phyloP scores from a whole-genome alignment of 495 filamentous ascomycete species.

The Beverwykella pulmonaria region DNA sequence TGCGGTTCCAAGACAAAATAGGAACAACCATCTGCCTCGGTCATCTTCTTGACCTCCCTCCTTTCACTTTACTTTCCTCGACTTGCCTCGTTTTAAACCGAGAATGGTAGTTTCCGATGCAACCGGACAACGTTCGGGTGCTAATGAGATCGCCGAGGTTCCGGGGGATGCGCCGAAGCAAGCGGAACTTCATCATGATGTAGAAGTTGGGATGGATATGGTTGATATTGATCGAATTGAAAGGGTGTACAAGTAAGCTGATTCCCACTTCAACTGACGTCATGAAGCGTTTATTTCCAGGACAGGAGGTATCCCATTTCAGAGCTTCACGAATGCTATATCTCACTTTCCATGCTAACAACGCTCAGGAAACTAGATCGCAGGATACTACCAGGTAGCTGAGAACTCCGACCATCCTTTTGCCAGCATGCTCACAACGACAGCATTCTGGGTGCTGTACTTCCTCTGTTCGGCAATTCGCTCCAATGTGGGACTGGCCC shows the following conservation, averaged over 20 bases:
- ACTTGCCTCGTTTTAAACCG: background rate
- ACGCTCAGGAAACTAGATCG: conserved; percentile 69
- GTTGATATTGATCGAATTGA: conserved; percentile 61
- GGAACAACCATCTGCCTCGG: background rate
- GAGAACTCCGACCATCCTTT: background rate
- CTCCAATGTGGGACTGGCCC: conserved; percentile 85
- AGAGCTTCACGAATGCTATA: background rate
- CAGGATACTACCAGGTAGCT: conserved; percentile 73
- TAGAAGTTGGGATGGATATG: conserved; percentile 47
- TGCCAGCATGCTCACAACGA: conserved; percentile 9
- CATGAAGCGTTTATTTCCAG: conserved; percentile 9
- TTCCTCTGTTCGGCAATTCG: conserved; percentile 90
- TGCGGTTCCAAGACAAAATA: background rate
- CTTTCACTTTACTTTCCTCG: conserved; percentile 1
- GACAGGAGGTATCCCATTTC: background rate
- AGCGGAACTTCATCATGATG: conserved; percentile 39
- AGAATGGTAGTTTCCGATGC: conserved; percentile 8
- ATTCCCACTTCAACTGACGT: too few species aligned
- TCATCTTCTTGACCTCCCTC: conserved; percentile 1
- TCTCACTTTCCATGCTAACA: background rate
- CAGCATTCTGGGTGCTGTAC: conserved; percentile 89
- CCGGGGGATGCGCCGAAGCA: conserved; percentile 11
- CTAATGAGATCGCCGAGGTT: conserved; percentile 11
- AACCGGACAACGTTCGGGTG: background rate
- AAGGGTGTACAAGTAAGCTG: conserved; percentile 61